Evolutionary conservation across 257 asterid genomes (phyloP).

Genomic region (Nicotiana benthamiana): DNA sequence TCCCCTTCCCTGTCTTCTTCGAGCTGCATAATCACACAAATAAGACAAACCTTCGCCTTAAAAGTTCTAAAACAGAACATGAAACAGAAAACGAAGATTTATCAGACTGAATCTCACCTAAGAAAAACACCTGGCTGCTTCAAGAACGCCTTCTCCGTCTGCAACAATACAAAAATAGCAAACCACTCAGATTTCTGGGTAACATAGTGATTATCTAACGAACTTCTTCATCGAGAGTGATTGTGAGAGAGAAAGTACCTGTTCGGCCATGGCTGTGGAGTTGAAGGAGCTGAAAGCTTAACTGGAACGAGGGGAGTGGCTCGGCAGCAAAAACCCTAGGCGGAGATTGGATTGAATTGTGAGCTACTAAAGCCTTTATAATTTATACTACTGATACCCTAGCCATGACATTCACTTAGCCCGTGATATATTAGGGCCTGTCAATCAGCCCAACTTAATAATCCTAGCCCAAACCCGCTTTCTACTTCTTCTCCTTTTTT

Average conservation of each 20-base stretch:
- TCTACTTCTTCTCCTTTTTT: no score
- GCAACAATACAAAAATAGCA: conserved; percentile 2
- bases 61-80: background rate
- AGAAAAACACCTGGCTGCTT: conserved; percentile 77
- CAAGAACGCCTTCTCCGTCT: conserved; percentile 71
- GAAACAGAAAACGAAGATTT: background rate
- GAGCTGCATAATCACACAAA: conserved; percentile 27
- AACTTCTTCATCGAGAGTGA: background rate
- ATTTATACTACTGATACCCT: background rate
- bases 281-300: background rate
- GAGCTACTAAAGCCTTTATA: background rate
- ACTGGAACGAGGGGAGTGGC: background rate
- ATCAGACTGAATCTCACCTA: conserved; percentile 17
- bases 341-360: background rate
- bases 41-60: background rate
- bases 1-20: conserved; percentile 56
- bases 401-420: background rate
- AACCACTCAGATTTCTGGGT: background rate
- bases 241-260: conserved; percentile 15
- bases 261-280: conserved; percentile 45
- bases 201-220: no score
- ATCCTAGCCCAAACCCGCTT: background rate
- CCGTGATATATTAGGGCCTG: background rate
- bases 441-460: background rate
- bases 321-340: background rate